Evolutionary conservation across 805 yeast genomes (phyloP).

Genomic region (Peterozyma xylosa): DNA sequence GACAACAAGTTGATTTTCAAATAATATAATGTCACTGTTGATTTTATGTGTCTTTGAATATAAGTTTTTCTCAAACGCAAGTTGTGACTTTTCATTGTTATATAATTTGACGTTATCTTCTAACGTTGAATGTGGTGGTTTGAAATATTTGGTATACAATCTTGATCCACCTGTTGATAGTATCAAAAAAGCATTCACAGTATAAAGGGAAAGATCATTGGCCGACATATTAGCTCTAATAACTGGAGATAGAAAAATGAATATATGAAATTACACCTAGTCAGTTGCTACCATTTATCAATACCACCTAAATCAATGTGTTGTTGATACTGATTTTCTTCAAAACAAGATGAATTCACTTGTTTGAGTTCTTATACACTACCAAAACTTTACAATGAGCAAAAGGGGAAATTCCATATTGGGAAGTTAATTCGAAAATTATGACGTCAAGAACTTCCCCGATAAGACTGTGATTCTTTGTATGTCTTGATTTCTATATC

Average conservation of each 20-base stretch:
- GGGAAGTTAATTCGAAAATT: no score
- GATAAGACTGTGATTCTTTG: no score
- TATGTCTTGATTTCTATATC: no score
- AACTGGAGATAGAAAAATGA: not conserved
- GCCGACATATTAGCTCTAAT: slow-evolving; percentile 22
- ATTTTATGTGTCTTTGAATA: slow-evolving; percentile 74
- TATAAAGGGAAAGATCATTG: slow-evolving; percentile 59
- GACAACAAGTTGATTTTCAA: slow-evolving; percentile 73
- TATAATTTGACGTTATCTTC: slow-evolving; percentile 21
- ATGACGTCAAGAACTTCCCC: no score
- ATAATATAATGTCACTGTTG: slow-evolving; percentile 72
- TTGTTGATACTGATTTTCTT: no score
- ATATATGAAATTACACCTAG: no score
- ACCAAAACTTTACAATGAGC: no score
- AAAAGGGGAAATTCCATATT: no score
- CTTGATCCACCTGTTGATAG: slow-evolving; percentile 79
- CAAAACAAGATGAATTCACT: no score
- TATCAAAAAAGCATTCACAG: slow-evolving; percentile 73
- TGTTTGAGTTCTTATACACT: no score
- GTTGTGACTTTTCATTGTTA: slow-evolving; percentile 47
- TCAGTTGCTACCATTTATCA: no score
- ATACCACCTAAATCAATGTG: no score
- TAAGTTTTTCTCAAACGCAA: slow-evolving; percentile 65
- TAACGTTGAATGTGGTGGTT: slow-evolving; percentile 44
- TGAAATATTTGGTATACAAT: slow-evolving; percentile 78